Conservation (phyloP, 371 early-diverging fungal species). For the Chytridium lagenaria region DNA sequence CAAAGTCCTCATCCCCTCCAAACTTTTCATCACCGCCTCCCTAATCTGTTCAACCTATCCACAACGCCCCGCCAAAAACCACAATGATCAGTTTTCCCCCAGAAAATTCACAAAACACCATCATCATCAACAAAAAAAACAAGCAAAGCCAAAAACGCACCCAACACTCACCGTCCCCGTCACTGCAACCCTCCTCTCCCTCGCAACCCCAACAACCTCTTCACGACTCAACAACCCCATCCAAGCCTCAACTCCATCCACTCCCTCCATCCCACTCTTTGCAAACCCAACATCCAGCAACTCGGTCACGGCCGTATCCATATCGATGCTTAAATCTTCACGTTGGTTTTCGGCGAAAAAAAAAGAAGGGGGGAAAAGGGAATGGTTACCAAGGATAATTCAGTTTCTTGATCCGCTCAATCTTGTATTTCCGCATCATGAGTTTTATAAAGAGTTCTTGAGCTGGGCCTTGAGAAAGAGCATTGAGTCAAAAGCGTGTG, state of each 20-base stretch:
- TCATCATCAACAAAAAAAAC: background rate
- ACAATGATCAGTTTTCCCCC: background rate
- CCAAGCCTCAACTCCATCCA: conserved; percentile 1
- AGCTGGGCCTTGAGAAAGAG: background rate
- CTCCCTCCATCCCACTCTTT: background rate
- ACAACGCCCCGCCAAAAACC: background rate
- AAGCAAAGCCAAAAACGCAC: background rate
- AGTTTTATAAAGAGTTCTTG: conserved; percentile 30
- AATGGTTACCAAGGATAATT: conserved; percentile 5
- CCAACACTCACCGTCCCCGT: background rate
- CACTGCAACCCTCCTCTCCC: background rate
- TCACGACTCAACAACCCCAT: conserved; percentile 1
- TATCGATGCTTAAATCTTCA: background rate
- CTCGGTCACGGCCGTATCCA: background rate
- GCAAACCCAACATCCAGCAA: background rate
- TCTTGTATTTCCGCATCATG: conserved; percentile 32
- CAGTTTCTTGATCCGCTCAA: conserved; percentile 30
- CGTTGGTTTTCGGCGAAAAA: no score
- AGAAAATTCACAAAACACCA: background rate
- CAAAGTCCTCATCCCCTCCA: background rate
- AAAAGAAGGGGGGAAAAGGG: background rate
- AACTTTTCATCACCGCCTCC: background rate
- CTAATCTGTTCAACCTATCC: background rate
- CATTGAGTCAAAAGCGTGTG: background rate
- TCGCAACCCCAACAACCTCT: conserved; percentile 1